A percentile compares a stretch with the other conserved stretches of the same genome.
Evolutionary conservation across 805 yeast genomes (phyloP).

Genomic region (Metschnikowia kofuensis): DNA sequence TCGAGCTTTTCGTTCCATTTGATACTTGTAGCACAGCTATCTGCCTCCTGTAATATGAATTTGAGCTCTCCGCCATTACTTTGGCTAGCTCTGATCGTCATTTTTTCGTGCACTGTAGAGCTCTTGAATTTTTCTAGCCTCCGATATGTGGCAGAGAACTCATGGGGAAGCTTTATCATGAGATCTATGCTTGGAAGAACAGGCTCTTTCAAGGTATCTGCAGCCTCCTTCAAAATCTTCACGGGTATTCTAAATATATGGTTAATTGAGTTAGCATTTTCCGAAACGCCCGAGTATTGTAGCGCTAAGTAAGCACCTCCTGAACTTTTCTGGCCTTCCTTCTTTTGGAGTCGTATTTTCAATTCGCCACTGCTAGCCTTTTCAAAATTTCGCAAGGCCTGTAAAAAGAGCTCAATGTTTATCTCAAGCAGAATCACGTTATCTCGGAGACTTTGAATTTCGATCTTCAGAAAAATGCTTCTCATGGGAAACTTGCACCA

Average conservation of each 20-base stretch:
- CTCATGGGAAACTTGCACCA: slow-evolving; percentile 57
- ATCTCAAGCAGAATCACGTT: slow-evolving; percentile 59
- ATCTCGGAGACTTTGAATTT: slow-evolving; percentile 50
- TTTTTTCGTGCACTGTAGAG: slow-evolving; percentile 34
- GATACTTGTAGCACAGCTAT: slow-evolving; percentile 48
- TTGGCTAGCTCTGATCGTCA: slow-evolving; percentile 49
- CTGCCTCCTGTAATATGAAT: slow-evolving; percentile 54
- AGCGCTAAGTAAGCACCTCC: slow-evolving; percentile 53
- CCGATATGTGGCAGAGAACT: slow-evolving; percentile 51
- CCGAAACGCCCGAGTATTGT: slow-evolving; percentile 48
- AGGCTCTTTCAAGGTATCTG: slow-evolving; percentile 57
- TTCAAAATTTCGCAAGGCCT: slow-evolving; percentile 56
- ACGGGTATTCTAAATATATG: slow-evolving; percentile 75
- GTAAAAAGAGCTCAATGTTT: slow-evolving; percentile 57
- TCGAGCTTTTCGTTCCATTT: slow-evolving; percentile 58
- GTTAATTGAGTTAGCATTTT: slow-evolving; percentile 45
- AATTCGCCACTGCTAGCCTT: slow-evolving; percentile 49
- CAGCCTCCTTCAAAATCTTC: slow-evolving; percentile 54
- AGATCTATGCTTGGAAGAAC: slow-evolving; percentile 52
- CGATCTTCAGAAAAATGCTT: slow-evolving; percentile 47
- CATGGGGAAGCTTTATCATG: slow-evolving; percentile 49
- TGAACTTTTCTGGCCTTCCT: slow-evolving; percentile 27
- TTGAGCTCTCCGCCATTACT: slow-evolving; percentile 47
- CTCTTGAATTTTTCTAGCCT: slow-evolving; percentile 65
- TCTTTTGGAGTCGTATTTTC: slow-evolving; percentile 49